These are phyloP conservation scores for Calycina marina DNA, from an alignment of 2,329 filamentous ascomycete genomes.

Conservation along the genomic window DNA sequence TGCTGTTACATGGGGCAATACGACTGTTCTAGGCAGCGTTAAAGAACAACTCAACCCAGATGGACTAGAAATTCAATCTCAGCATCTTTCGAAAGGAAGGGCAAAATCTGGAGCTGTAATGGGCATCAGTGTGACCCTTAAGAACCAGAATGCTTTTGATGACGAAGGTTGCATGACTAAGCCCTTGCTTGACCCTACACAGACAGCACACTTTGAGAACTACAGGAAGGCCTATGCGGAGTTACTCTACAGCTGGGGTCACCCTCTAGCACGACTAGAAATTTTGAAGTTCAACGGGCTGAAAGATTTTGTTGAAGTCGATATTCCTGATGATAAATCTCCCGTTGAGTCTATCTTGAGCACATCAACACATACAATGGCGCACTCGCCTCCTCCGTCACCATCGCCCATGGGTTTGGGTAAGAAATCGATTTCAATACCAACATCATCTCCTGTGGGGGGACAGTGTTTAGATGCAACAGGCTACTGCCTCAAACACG, in stretches of 20 bases:
- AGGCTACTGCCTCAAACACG: constrained; percentile 47
- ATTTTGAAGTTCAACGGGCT: constrained; percentile 56
- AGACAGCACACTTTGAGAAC: constrained; percentile 35
- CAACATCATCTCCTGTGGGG: constrained; percentile 29
- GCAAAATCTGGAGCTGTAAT: constrained; percentile 21
- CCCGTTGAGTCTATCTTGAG: constrained; percentile 17
- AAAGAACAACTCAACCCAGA: constrained; percentile 21
- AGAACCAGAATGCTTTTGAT: constrained; percentile 51
- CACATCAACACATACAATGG: constrained; percentile 14
- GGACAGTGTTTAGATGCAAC: constrained; percentile 44
- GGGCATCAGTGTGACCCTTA: constrained; percentile 32
- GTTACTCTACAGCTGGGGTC: constrained; percentile 51
- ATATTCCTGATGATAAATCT: constrained; percentile 17
- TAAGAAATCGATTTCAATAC: constrained; percentile 37
- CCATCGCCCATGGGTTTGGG: constrained; percentile 39
- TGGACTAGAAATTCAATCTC: too few species aligned
- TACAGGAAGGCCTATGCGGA: constrained; percentile 56
- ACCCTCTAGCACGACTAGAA: constrained; percentile 47
- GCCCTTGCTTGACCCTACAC: constrained; percentile 38
- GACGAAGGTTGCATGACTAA: constrained; percentile 51
- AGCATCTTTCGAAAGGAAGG: constrained; percentile 8
- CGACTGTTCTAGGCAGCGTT: constrained; percentile 24
- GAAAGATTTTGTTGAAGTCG: constrained; percentile 27
- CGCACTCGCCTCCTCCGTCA: constrained; percentile 17
- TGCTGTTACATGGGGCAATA: constrained; percentile 25